phyloP scores from a whole-genome alignment of 164 flowering plant species.

The Stephania japonica region DNA sequence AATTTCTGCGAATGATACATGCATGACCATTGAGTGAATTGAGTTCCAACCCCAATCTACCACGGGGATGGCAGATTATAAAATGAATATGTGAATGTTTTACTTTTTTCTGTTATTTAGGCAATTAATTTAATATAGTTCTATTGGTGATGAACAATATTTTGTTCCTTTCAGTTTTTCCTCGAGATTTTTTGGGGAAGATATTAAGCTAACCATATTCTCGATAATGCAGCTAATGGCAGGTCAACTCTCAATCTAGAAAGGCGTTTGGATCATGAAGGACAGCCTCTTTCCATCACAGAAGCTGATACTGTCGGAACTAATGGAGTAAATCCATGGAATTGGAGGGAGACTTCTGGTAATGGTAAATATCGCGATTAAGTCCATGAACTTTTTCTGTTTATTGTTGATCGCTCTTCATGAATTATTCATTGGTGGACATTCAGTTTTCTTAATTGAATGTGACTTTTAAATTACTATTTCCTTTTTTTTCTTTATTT shows the following conservation, averaged over 20 bases:
- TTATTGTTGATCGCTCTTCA: neutral
- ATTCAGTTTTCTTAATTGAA: neutral
- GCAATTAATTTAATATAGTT: no score
- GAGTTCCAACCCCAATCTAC: no score
- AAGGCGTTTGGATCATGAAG: constrained; percentile 59
- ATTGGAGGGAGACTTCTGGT: constrained; percentile 63
- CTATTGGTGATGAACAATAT: no score
- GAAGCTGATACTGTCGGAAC: constrained; percentile 59
- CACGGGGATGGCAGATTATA: no score
- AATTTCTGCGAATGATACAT: neutral
- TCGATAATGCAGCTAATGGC: constrained; percentile 31
- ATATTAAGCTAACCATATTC: neutral
- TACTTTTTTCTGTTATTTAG: no score
- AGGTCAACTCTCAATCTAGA: constrained; percentile 52
- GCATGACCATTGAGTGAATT: no score
- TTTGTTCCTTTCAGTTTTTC: no score
- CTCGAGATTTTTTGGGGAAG: neutral
- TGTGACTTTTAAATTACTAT: neutral
- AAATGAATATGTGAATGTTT: no score
- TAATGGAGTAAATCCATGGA: constrained; percentile 60
- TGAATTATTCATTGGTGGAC: neutral
- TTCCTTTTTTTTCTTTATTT: no score
- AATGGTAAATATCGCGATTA: constrained; percentile 34
- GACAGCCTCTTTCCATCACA: constrained; percentile 65
- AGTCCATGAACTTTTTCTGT: neutral